Base-by-base conservation (phyloP, 805 yeast genomes). In the Metschnikowia arizonensis region DNA sequence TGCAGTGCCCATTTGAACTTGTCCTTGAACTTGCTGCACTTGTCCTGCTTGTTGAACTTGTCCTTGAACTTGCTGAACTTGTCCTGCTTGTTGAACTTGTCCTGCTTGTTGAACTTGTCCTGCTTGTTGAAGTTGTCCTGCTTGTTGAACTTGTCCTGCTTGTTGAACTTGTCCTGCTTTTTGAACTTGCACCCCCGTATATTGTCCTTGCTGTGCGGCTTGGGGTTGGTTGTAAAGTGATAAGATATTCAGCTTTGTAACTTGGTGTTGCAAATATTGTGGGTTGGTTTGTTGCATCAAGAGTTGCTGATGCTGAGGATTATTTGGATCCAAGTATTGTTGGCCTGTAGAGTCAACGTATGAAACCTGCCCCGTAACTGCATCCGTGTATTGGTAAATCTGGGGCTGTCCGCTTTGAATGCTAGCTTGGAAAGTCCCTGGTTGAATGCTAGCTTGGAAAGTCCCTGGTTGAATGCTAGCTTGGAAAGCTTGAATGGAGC, bases 261-360 rank as follows among this genome's bases (percentile, higher is more conserved):
- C 64, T 56, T 45, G 71, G 50, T 51, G 67, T 19, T 58, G 59
- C 40, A 55, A 55, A 30, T 53, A 60, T 42, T 47, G 52, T 37
- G 62, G 64, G 38, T 54, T 59, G 11, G 60, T 59, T 42, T 64
- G 64, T 47, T 64, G 68, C 45, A 51, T 47, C 46, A 72, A 56
- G 51, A 67, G 59, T 47, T 65, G 68, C 52, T 69, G 75, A 39
- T 54, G 65, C 47, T 54, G 57, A 9, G 57, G 57, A 33, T 54
- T 54, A 37, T 40, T 48, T 19, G 57, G 56, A 28, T 54, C 57
- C 37, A 52, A 45, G 33, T 54, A 54, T 55, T 83, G 85, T 55
- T 83, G 88, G 2, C 83, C 83, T 36, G 76, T 79, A 9, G 81
- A 74, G 56, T 85, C 90, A 29, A 84, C 77, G 54, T 84, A 85